A percentile compares a stretch with the other conserved stretches of the same genome.
phyloP scores from a whole-genome alignment of 805 yeast genomes.

The Sungouiozyma ichnusensis region DNA sequence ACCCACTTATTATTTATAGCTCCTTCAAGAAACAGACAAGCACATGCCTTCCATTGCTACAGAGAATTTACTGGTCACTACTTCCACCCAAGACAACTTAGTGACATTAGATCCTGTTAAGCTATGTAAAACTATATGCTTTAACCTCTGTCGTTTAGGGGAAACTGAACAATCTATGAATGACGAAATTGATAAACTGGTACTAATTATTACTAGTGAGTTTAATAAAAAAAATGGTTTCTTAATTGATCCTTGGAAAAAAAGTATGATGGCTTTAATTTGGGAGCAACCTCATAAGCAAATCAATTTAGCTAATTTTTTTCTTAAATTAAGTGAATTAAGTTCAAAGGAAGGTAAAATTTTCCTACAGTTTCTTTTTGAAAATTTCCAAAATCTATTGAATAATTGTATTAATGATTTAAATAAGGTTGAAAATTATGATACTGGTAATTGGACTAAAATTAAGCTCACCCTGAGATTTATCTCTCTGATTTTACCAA shows the following conservation, averaged over 20 bases:
- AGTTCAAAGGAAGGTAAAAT: slow-evolving; percentile 50
- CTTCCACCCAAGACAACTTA: too few relatives aligned
- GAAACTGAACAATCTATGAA: slow-evolving; percentile 38
- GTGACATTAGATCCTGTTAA: background rate
- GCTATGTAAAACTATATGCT: background rate
- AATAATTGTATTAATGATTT: slow-evolving; percentile 14
- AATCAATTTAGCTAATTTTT: slow-evolving; percentile 48
- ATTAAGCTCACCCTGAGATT: slow-evolving; percentile 60
- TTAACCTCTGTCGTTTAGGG: slow-evolving; percentile 25
- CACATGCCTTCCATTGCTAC: background rate
- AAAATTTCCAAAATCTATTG: slow-evolving; percentile 44
- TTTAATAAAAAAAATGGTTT: slow-evolving; percentile 45
- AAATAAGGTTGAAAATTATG: slow-evolving; percentile 15
- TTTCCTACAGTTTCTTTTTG: slow-evolving; percentile 53
- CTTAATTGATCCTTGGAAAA: slow-evolving; percentile 40
- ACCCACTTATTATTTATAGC: too few relatives aligned
- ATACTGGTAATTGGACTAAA: slow-evolving; percentile 49
- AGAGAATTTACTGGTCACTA: background rate
- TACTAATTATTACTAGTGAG: slow-evolving; percentile 49
- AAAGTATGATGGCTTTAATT: slow-evolving; percentile 50
- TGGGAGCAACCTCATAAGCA: slow-evolving; percentile 85
- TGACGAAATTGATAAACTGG: slow-evolving; percentile 50
- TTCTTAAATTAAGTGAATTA: slow-evolving; percentile 50
- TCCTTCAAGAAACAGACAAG: background rate
- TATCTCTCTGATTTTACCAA: slow-evolving; percentile 49